phyloP scores from a whole-genome alignment of 345 rosid genomes.

The Arabis hirsuta region DNA sequence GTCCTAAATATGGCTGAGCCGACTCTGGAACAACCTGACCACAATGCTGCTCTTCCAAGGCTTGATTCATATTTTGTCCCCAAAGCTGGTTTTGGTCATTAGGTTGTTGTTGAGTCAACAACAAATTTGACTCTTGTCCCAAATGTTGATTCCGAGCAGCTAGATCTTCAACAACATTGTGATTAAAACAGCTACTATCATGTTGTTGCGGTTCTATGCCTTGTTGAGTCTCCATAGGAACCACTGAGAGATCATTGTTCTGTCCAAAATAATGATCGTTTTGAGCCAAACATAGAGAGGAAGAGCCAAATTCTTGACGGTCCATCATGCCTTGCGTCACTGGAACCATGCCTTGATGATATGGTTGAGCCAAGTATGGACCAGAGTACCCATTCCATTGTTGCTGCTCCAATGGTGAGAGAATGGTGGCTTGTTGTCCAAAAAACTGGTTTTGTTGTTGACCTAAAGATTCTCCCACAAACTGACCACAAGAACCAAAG shows the following conservation, averaged over 20 bases:
- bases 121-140: neutral
- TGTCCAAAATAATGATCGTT: neutral
- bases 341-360: neutral
- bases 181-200: neutral
- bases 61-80: conserved; percentile 10
- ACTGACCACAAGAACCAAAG: neutral
- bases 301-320: neutral
- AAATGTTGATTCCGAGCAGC: neutral
- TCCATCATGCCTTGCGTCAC: neutral
- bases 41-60: neutral
- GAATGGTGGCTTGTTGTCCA: no score
- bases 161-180: neutral
- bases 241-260: conserved; percentile 4
- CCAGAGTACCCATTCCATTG: neutral
- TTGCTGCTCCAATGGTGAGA: neutral
- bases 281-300: neutral
- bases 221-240: conserved; percentile 1
- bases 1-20: neutral
- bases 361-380: neutral
- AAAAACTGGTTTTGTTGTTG: no score
- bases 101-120: neutral
- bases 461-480: neutral
- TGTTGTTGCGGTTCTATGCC: neutral
- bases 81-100: neutral
- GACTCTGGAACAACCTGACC: neutral